Conservation (phyloP, 805 yeast species). For the Spathaspora passalidarum region DNA sequence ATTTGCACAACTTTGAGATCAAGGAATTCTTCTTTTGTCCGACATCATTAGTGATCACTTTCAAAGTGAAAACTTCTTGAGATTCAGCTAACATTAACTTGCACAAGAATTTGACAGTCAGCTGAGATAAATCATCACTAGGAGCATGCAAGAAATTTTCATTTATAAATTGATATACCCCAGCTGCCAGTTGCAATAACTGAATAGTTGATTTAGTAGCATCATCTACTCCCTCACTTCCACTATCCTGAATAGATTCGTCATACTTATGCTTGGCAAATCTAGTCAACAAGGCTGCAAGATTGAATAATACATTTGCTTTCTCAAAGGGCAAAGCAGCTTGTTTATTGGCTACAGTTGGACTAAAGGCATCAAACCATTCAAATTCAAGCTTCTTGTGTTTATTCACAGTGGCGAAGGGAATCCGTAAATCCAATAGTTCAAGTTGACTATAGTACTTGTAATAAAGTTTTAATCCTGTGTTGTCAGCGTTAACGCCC, state of each 20-base stretch:
- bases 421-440: slow-evolving; percentile 71
- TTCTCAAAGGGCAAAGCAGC: slow-evolving; percentile 85
- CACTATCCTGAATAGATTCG: slow-evolving; percentile 20
- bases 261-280: slow-evolving; percentile 38
- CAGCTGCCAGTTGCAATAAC: slow-evolving; percentile 71
- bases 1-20: slow-evolving; percentile 69
- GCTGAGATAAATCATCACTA: slow-evolving; percentile 67
- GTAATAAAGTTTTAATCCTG: slow-evolving; percentile 54
- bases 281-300: slow-evolving; percentile 61
- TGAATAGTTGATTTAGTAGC: slow-evolving; percentile 60
- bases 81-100: slow-evolving; percentile 80
- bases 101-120: slow-evolving; percentile 61
- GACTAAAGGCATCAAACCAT: slow-evolving; percentile 76
- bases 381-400: slow-evolving; percentile 54
- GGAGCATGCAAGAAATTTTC: slow-evolving; percentile 91
- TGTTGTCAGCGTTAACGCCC: slow-evolving; percentile 42
- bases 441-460: slow-evolving; percentile 81
- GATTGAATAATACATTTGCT: slow-evolving; percentile 76
- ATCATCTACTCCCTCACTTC: slow-evolving; percentile 24
- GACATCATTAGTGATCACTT: slow-evolving; percentile 50
- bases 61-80: slow-evolving; percentile 76
- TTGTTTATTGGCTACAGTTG: slow-evolving; percentile 53
- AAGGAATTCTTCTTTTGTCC: slow-evolving; percentile 60
- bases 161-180: slow-evolving; percentile 66
- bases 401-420: slow-evolving; percentile 51